A percentile compares a stretch with the other conserved stretches of the same genome.
Conservation (phyloP, 257 asterid genomes). For the Scutellaria galericulata region DNA sequence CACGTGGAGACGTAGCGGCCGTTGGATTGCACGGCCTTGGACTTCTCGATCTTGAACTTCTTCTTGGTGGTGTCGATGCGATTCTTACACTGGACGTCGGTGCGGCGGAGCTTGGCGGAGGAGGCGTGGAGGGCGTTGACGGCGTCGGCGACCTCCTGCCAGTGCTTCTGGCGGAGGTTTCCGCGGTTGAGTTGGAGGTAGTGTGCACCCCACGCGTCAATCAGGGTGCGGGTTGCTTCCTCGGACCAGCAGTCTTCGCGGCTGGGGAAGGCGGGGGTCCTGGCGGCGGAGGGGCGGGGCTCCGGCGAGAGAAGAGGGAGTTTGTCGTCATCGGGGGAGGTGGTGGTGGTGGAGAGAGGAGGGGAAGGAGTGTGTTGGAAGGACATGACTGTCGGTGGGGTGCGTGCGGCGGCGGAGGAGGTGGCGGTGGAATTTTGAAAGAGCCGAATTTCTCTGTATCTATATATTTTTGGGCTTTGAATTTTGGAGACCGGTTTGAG, state of each 20-base stretch:
- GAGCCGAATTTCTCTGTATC: conserved; percentile 1
- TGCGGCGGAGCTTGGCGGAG: conserved; percentile 66
- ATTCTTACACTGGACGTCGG: conserved; percentile 93
- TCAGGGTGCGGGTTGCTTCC: conserved; percentile 79
- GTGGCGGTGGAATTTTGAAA: conserved; percentile 39
- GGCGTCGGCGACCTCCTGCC: conserved; percentile 91
- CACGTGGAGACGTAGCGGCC: conserved; percentile 67
- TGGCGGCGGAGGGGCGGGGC: conserved; percentile 38
- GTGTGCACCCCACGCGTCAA: conserved; percentile 85
- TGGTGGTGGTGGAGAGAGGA: conserved; percentile 43
- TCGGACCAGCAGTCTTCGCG: conserved; percentile 97
- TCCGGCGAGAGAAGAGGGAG: conserved; percentile 35
- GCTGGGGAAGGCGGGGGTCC: conserved; percentile 54
- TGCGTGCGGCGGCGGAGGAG: conserved; percentile 50
- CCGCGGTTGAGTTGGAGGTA: conserved; percentile 80
- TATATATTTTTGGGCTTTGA: conserved; percentile 41
- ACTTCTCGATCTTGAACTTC: conserved; percentile 82
- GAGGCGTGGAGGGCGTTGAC: conserved; percentile 81
- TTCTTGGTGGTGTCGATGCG: conserved; percentile 94
- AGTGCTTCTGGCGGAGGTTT: conserved; percentile 86
- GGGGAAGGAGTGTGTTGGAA: conserved; percentile 42
- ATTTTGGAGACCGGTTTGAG: conserved; percentile 38
- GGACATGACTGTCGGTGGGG: conserved; percentile 49
- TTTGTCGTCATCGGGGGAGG: conserved; percentile 41
- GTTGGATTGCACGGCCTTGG: conserved; percentile 58